Conservation (phyloP, 805 yeast species). For the Starmerella geochares region DNA sequence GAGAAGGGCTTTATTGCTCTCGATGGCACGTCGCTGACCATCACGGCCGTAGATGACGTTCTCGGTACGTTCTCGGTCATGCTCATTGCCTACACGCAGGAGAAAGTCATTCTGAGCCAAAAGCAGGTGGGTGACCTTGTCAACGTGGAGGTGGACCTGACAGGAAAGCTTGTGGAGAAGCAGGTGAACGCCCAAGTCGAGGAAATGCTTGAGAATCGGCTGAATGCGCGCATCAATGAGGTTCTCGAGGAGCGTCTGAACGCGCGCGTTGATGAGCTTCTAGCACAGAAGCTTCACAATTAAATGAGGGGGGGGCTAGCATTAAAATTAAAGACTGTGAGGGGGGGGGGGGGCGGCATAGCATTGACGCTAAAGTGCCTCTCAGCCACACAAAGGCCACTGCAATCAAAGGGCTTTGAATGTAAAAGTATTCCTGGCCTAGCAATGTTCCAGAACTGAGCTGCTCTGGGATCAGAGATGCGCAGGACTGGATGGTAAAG, state of each 20-base stretch:
- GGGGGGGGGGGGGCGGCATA: no score
- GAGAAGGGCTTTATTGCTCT: conserved; percentile 89
- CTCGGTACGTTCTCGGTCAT: conserved; percentile 60
- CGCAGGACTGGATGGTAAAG: no score
- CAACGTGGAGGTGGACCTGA: conserved; percentile 88
- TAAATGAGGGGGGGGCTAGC: no score
- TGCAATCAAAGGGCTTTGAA: no score
- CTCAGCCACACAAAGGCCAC: no score
- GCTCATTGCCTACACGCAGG: conserved; percentile 87
- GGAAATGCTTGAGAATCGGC: background rate
- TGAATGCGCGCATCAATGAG: conserved; percentile 2
- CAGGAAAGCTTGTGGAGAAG: conserved; percentile 83
- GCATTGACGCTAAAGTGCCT: no score
- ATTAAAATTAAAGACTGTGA: no score
- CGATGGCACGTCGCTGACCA: conserved; percentile 89
- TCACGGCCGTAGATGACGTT: conserved; percentile 61
- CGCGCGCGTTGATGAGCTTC: background rate
- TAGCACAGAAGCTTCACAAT: background rate
- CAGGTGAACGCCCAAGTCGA: conserved; percentile 49
- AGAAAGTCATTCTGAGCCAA: conserved; percentile 59
- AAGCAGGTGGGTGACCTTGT: conserved; percentile 57
- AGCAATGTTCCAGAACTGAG: no score
- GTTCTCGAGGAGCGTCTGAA: background rate
- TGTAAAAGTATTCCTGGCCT: no score
- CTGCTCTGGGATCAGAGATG: no score